A percentile compares a stretch with the other conserved stretches of the same genome.
Evolutionary conservation across 306 rosid species (phyloP).

Genomic region (Casuarina cunninghamiana): DNA sequence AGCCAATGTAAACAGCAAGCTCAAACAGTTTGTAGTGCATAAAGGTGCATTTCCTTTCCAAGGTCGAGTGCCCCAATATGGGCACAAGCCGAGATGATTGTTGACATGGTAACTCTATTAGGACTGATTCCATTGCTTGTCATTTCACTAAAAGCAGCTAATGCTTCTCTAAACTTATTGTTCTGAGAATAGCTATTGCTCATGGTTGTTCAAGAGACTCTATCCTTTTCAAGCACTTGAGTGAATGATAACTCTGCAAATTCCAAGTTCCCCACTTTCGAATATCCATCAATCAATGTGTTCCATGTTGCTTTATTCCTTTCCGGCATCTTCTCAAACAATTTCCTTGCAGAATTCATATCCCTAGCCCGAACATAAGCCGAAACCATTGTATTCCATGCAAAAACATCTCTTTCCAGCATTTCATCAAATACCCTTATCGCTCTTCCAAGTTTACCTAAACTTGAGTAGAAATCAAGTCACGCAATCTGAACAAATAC

Average conservation of each 20-base stretch:
- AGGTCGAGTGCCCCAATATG: conserved; percentile 79
- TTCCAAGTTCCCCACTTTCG: conserved; percentile 48
- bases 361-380: conserved; percentile 50
- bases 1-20: conserved; percentile 74
- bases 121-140: conserved; percentile 47
- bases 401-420: conserved; percentile 61
- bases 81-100: conserved; percentile 73
- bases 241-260: conserved; percentile 52
- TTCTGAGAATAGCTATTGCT: conserved; percentile 58
- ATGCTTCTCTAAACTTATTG: conserved; percentile 48
- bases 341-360: conserved; percentile 61
- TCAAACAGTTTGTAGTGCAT: conserved; percentile 51
- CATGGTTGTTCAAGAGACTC: conserved; percentile 80
- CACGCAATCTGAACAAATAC: conserved; percentile 72
- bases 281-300: conserved; percentile 73
- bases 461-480: conserved; percentile 60
- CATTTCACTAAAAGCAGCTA: conserved; percentile 55
- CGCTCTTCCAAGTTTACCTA: conserved; percentile 35
- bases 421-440: conserved; percentile 67
- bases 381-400: conserved; percentile 72
- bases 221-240: conserved; percentile 55
- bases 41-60: conserved; percentile 68
- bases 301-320: conserved; percentile 68
- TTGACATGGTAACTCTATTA: conserved; percentile 67
- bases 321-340: conserved; percentile 62